Conservation (phyloP, 805 yeast genomes). For the Candida xyloterini region DNA sequence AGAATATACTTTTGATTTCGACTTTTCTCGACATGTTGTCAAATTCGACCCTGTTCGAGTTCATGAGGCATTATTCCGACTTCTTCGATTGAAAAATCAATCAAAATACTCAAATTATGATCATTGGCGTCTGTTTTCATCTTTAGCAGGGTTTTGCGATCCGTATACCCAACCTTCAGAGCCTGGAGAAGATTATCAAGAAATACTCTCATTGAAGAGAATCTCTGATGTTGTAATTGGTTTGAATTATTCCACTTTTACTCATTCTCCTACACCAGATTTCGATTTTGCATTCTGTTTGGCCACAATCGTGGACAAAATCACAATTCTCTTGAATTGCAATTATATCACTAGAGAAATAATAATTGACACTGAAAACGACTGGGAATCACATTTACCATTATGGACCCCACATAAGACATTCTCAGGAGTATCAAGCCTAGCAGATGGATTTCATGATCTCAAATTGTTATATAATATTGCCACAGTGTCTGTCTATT, state of each 20-base stretch:
- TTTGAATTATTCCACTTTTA: constrained; percentile 27
- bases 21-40: constrained; percentile 18
- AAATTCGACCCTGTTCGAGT: constrained; percentile 28
- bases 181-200: constrained; percentile 43
- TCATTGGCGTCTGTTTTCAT: constrained; percentile 22
- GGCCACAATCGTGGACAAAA: constrained; percentile 36
- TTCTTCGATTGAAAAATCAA: constrained; percentile 25
- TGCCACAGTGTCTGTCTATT: constrained; percentile 39
- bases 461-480: constrained; percentile 46
- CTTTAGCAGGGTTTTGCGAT: constrained; percentile 45
- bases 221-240: constrained; percentile 51
- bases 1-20: constrained; percentile 31
- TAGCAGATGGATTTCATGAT: constrained; percentile 33
- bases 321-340: constrained; percentile 38
- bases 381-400: constrained; percentile 32
- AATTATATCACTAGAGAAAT: constrained; percentile 40
- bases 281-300: constrained; percentile 34
- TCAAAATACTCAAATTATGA: constrained; percentile 4
- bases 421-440: constrained; percentile 20
- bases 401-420: constrained; percentile 39
- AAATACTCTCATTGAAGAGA: constrained; percentile 53
- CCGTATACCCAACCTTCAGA: constrained; percentile 72
- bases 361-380: constrained; percentile 38
- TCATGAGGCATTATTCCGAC: constrained; percentile 31
- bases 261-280: constrained; percentile 27